Evolutionary conservation across 441 rosid species (phyloP).

Genomic region (Jatropha multifida): DNA sequence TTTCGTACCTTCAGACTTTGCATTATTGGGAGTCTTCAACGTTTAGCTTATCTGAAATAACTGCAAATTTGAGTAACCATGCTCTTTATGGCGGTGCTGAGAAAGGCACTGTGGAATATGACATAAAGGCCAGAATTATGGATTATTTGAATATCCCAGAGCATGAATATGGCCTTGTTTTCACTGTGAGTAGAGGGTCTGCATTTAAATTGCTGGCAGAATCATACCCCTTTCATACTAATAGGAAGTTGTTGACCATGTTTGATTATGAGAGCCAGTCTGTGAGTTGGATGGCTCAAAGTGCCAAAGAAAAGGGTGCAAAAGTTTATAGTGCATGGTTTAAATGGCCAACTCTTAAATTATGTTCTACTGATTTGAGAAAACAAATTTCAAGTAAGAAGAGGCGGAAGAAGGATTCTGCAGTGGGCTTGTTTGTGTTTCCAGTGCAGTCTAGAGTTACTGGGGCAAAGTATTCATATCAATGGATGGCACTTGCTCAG

Average conservation of each 20-base stretch:
- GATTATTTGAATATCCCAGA: conserved; percentile 96
- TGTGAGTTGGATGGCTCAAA: conserved; percentile 95
- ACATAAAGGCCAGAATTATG: conserved; percentile 86
- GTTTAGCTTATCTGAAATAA: conserved; percentile 91
- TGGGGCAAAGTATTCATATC: conserved; percentile 92
- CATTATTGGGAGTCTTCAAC: conserved; percentile 96
- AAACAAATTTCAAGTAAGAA: conserved; percentile 77
- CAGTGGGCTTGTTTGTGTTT: conserved; percentile 87
- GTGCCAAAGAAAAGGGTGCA: conserved; percentile 89
- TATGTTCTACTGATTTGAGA: conserved; percentile 90
- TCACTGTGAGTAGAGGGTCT: conserved; percentile 95
- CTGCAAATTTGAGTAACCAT: conserved; percentile 95
- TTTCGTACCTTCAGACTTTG: conserved; percentile 79
- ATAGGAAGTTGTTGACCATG: conserved; percentile 86
- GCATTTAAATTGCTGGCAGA: conserved; percentile 89
- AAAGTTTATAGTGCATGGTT: conserved; percentile 87
- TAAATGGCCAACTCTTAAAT: conserved; percentile 95
- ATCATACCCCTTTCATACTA: conserved; percentile 87
- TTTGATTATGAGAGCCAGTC: conserved; percentile 96
- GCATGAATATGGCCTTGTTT: conserved; percentile 93
- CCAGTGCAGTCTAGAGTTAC: conserved; percentile 98
- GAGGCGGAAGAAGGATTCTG: conserved; percentile 92
- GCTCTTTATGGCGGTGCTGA: conserved; percentile 96
- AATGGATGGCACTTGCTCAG: conserved; percentile 99
- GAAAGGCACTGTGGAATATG: conserved; percentile 85